These are phyloP conservation scores for Ceratocystis cacaofunesta DNA, from an alignment of 2,329 filamentous ascomycete species.

Conservation along the genomic window DNA sequence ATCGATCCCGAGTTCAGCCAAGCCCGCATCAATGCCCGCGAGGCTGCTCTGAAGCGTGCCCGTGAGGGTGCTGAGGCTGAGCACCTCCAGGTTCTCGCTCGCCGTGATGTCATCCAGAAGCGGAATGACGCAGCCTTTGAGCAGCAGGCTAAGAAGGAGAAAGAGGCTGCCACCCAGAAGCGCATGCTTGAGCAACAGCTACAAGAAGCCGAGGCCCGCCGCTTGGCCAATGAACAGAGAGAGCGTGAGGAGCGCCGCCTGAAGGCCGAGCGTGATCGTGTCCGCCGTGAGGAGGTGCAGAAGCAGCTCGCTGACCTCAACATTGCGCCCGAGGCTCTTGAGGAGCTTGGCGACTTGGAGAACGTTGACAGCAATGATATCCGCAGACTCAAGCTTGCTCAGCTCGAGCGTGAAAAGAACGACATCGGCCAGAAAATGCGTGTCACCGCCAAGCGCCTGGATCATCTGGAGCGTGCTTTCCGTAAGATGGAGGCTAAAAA, in stretches of 20 bases:
- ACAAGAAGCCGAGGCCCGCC: constrained; percentile 76
- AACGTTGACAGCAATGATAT: constrained; percentile 80
- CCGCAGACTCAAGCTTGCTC: constrained; percentile 84
- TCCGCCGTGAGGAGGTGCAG: constrained; percentile 86
- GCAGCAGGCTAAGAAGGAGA: constrained; percentile 73
- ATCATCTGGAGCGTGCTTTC: constrained; percentile 93
- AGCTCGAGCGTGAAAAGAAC: constrained; percentile 96
- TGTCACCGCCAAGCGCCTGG: constrained; percentile 85
- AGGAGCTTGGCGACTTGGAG: constrained; percentile 66
- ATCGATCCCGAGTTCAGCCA: constrained; percentile 84
- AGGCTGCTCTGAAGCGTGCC: constrained; percentile 66
- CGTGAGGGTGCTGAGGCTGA: constrained; percentile 83
- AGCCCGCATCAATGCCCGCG: constrained; percentile 61
- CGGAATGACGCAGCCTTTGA: constrained; percentile 93
- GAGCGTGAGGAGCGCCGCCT: constrained; percentile 78
- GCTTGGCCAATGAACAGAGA: constrained; percentile 80
- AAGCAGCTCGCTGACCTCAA: constrained; percentile 86
- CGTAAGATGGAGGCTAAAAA: constrained; percentile 93
- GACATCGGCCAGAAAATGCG: constrained; percentile 82
- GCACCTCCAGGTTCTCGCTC: constrained; percentile 67
- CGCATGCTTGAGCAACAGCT: constrained; percentile 73
- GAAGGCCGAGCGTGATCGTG: constrained; percentile 74
- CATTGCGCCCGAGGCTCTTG: constrained; percentile 60
- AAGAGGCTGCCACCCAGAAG: constrained; percentile 82
- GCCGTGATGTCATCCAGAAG: constrained; percentile 86